Base-by-base conservation (phyloP, 257 asterid genomes). In the Forsythia viridissima region DNA sequence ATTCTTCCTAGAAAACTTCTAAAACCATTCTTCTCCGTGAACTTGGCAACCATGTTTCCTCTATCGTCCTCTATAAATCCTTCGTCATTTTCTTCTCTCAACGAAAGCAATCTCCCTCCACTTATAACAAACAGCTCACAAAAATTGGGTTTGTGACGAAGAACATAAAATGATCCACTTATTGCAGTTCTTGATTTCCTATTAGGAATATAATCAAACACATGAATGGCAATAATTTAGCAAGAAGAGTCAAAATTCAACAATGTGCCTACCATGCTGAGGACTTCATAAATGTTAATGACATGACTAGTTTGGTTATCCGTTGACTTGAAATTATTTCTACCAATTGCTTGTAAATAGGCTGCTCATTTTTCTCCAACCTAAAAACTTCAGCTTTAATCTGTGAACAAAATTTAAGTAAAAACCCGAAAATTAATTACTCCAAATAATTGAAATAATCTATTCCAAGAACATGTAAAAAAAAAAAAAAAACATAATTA, bases 111-210 rank as follows among this genome's bases (percentile, higher is more conserved):
- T 44, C 83, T 85, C 41, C 97, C 97, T 57, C 85, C 88, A 77
- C 85, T 73, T 34, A 90, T 73, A 42, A 89, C 83, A 77, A 76
- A 89, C 71, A 91, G 51, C 72, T 90, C 89, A 65, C 97, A 92
- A 73, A 30, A 89, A 48, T 72, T 82, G 21, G 97, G 94, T 76
- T 92, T 92, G 7, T 90, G 84, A 24, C 85, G 83, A 68, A 85
- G 83, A 48, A 92, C 84, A 39, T 86, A 82, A 72, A 77, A 86
- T 37, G 90, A 73, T 76, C 91, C 94, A 65, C 86, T 88, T 2
- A 87, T 82, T 7, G 92, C 89, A 67, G 83, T 79, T 74, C 88
- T 90, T 30, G 92, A 89, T 84, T 89, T 92, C 96, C 97, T 92
- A 67, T 73, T 20, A 30, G 15, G 52, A 40, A 4, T 73, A 40